phyloP scores from a whole-genome alignment of 2,329 filamentous ascomycete genomes.

The Aspergillus floridensis region DNA sequence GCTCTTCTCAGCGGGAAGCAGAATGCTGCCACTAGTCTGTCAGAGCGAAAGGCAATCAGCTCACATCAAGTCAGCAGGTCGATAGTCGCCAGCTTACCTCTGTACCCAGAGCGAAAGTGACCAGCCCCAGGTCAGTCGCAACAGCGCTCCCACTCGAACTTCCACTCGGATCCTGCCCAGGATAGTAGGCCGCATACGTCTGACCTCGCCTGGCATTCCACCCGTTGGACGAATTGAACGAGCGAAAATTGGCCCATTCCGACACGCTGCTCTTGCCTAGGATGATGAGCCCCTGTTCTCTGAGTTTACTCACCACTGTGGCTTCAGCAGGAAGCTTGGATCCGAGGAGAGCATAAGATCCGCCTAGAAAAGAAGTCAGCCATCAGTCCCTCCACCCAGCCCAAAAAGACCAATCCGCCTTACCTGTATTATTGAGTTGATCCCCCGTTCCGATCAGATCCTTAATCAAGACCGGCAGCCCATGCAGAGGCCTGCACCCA shows the following conservation, averaged over 20 bases:
- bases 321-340: constrained; percentile 58
- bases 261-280: constrained; percentile 65
- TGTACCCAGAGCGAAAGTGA: constrained; percentile 58
- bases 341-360: constrained; percentile 62
- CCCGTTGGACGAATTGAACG: constrained; percentile 54
- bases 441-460: constrained; percentile 65
- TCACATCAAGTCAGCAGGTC: background rate
- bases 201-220: constrained; percentile 67
- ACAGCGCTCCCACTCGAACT: constrained; percentile 64
- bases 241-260: constrained; percentile 64
- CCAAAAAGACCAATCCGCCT: background rate
- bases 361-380: constrained; percentile 39
- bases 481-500: constrained; percentile 56
- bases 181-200: constrained; percentile 59
- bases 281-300: constrained; percentile 61
- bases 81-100: constrained; percentile 39
- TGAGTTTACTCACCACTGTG: constrained; percentile 59
- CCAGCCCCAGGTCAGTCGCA: constrained; percentile 57
- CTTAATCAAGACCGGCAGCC: constrained; percentile 65
- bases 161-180: constrained; percentile 60
- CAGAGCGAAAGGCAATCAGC: background rate
- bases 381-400: background rate
- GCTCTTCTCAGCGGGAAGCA: constrained; percentile 54
- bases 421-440: constrained; percentile 59
- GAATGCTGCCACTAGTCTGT: constrained; percentile 62